phyloP scores from a whole-genome alignment of 2,329 filamentous ascomycete genomes.

The Trichoderma harzianum region DNA sequence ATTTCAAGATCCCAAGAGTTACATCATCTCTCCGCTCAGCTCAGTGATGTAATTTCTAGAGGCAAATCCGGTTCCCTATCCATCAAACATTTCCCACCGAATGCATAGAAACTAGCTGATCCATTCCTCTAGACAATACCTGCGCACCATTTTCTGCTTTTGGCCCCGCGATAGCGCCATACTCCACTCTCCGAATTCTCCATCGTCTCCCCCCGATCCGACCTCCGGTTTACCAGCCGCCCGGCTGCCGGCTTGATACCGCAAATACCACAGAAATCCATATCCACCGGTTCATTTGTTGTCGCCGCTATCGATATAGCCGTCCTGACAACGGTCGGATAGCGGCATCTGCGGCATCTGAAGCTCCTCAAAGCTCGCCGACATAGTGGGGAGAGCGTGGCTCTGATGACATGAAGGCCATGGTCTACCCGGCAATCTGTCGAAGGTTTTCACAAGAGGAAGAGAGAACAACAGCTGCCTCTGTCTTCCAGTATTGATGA shows the following conservation, averaged over 20 bases:
- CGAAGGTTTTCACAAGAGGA: not conserved
- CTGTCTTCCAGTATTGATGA: no score
- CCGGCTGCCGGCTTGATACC: conserved; percentile 51
- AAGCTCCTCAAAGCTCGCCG: not conserved
- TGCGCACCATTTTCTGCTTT: conserved; percentile 2
- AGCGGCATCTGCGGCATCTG: not conserved
- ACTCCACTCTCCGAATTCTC: conserved; percentile 30
- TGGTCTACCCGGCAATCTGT: not conserved
- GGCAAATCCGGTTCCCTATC: not conserved
- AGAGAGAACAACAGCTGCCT: not conserved
- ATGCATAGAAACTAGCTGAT: not conserved
- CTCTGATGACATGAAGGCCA: not conserved
- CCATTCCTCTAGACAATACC: not conserved
- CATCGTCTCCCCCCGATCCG: conserved; percentile 31
- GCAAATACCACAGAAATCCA: conserved; percentile 48
- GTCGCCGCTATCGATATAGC: not conserved
- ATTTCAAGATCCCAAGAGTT: not conserved
- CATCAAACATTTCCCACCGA: not conserved
- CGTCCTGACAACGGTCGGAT: not conserved
- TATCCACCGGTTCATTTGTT: conserved; percentile 43
- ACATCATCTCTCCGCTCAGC: not conserved
- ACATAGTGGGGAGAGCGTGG: not conserved
- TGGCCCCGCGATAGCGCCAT: conserved; percentile 25
- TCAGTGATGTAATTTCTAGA: not conserved
- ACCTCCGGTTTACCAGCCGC: conserved; percentile 40